Evolutionary conservation across 345 rosid species (phyloP), one percentile per base, ranked within the genome.

Genomic region (Acer yangbiense): DNA sequence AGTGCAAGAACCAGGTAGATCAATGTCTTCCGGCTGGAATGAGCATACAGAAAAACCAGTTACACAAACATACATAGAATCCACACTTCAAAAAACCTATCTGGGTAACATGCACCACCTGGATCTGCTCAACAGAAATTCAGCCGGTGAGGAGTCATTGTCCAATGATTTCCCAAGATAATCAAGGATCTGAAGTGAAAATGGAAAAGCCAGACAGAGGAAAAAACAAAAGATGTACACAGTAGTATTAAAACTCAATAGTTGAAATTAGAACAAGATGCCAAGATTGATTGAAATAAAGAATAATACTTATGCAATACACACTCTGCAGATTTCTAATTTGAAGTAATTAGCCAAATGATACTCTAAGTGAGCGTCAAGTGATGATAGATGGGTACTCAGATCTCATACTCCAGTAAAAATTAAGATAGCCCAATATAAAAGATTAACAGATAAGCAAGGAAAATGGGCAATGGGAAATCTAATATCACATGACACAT

Each of bases 1-100:
- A 96, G 97, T 14, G 97, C 83, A 80, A 96, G 99, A 86, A 94
- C 93, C 86, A 96, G 85, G 90, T 91, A 96, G 80, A 96, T 94
- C 95, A 92, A 82, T 43, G 98, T 90, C 90, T 92, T 96, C 76
- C 97, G 97, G 89, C 99, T 94, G 98, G 73, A 86, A 79, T n/a
- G 61, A 72, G 46, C 77, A 83, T 14, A 52, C 71, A 14, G 80
- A 79, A 72, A 82, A 85, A 62, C n/a, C 66, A 14, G 82, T 89
- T 66, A 85, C 76, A 80, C 66, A 72, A 66, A 74, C 23, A 14
- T 63, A 14, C 27, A 44, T 25, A 25, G 6, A 76, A 43, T 69
- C 20, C 54, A n/a, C 20, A 78, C 43, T 50, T 58, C 10, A 60
- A 18, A 18, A 57, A 55, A 78, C 54, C 82, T 76, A 57, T 20